Conservation (phyloP, 2,329 filamentous ascomycete species). For the Coniella lustricola region DNA sequence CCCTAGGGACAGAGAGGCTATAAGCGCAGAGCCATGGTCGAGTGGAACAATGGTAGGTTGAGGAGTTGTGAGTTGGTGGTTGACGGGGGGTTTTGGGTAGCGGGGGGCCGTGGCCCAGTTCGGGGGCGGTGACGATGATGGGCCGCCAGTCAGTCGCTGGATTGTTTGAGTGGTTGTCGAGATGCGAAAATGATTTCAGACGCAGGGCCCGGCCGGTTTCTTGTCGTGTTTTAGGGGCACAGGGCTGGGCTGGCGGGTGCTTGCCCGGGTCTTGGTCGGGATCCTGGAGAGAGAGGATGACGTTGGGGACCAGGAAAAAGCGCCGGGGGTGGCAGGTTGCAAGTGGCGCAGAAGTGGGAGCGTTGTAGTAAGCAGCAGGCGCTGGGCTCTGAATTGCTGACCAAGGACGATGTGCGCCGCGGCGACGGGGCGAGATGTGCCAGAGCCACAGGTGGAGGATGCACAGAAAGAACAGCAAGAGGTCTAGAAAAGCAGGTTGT, state of each 20-base stretch:
- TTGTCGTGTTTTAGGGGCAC: not conserved
- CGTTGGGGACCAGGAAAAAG: slow-evolving; percentile 4
- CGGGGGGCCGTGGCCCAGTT: slow-evolving; percentile 10
- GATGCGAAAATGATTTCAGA: not conserved
- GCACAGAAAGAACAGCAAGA: no score
- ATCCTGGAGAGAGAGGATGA: slow-evolving; percentile 11
- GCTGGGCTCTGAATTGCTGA: not conserved
- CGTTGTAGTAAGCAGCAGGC: not conserved
- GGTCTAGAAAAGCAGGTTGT: no score
- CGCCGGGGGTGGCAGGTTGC: not conserved
- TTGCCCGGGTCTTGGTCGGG: not conserved
- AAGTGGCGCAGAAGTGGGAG: slow-evolving; percentile 2
- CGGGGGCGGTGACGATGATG: not conserved
- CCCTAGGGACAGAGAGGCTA: slow-evolving; percentile 37
- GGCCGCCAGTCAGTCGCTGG: slow-evolving; percentile 10
- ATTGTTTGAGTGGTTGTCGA: slow-evolving; percentile 5
- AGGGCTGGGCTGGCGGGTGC: slow-evolving; percentile 4
- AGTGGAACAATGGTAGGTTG: slow-evolving; percentile 7
- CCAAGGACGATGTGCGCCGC: not conserved
- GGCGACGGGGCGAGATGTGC: not conserved
- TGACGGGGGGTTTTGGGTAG: not conserved
- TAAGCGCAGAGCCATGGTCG: slow-evolving; percentile 25
- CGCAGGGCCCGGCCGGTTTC: slow-evolving; percentile 10
- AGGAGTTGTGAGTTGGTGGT: slow-evolving; percentile 6
- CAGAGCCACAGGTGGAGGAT: not conserved